Percentiles rank a stretch among this genome's conserved stretches.
phyloP scores from a whole-genome alignment of 2,329 filamentous ascomycete species.

The Aspergillus caelatus region DNA sequence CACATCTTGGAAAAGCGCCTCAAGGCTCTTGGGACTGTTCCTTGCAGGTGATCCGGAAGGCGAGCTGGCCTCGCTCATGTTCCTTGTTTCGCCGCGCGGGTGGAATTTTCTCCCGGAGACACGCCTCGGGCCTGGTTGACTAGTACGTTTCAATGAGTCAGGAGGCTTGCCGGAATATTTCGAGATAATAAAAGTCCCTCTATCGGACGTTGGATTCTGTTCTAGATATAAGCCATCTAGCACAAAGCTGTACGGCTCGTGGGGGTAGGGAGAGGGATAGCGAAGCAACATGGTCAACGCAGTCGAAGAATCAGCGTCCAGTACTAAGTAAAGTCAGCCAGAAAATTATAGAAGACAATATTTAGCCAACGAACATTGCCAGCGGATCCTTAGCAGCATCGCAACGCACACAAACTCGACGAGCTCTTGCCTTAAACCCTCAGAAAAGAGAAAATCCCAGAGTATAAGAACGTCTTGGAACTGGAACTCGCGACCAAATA shows the following conservation, averaged over 20 bases:
- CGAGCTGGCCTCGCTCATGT: constrained; percentile 33
- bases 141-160: constrained; percentile 30
- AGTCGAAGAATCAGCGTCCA: constrained; percentile 84
- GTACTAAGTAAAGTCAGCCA: constrained; percentile 54
- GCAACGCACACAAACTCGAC: constrained; percentile 90
- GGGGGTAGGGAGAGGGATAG: constrained; percentile 70
- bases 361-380: constrained; percentile 68
- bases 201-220: constrained; percentile 45
- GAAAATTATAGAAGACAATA: constrained; percentile 14
- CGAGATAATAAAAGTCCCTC: constrained; percentile 47
- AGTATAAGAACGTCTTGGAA: constrained; percentile 81
- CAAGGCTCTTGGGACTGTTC: constrained; percentile 45
- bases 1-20: constrained; percentile 52
- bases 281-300: constrained; percentile 81
- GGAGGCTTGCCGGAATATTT: constrained; percentile 52
- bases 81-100: constrained; percentile 33
- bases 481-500: constrained; percentile 91
- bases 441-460: constrained; percentile 90
- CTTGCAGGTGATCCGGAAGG: constrained; percentile 41
- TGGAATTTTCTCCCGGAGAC: constrained; percentile 23
- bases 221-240: constrained; percentile 71
- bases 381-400: constrained; percentile 89
- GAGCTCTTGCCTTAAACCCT: constrained; percentile 77
- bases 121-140: constrained; percentile 23
- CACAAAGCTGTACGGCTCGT: constrained; percentile 77